Evolutionary conservation across 441 rosid species (phyloP).

Genomic region (Corymbia citriodora): DNA sequence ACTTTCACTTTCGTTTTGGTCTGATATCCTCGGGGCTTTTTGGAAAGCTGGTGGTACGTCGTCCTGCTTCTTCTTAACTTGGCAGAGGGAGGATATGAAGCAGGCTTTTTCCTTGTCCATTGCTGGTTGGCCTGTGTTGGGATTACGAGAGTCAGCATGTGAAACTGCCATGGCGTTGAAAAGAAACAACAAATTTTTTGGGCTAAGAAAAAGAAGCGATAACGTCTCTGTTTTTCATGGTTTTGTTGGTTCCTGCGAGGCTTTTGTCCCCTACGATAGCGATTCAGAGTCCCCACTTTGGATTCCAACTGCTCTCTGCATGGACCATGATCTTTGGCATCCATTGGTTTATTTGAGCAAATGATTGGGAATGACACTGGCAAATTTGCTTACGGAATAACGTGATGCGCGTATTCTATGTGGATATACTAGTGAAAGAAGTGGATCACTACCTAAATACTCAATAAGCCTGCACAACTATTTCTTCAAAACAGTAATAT

Average conservation of each 20-base stretch:
- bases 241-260: constrained; percentile 21
- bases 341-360: neutral
- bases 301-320: neutral
- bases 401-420: neutral
- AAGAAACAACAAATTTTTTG: neutral
- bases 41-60: neutral
- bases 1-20: neutral
- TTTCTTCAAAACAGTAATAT: neutral
- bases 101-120: neutral
- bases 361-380: neutral
- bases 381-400: neutral
- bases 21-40: neutral
- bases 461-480: neutral
- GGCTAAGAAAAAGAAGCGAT: neutral
- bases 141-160: neutral
- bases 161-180: neutral
- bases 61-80: neutral
- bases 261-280: constrained; percentile 15
- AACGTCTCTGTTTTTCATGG: neutral
- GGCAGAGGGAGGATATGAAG: neutral
- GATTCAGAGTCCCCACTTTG: neutral
- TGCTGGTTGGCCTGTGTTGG: neutral
- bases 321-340: neutral
- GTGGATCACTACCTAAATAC: neutral
- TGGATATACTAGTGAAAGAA: neutral